Conservation (phyloP, 2,329 filamentous ascomycete genomes). For the Alternaria gaisen region DNA sequence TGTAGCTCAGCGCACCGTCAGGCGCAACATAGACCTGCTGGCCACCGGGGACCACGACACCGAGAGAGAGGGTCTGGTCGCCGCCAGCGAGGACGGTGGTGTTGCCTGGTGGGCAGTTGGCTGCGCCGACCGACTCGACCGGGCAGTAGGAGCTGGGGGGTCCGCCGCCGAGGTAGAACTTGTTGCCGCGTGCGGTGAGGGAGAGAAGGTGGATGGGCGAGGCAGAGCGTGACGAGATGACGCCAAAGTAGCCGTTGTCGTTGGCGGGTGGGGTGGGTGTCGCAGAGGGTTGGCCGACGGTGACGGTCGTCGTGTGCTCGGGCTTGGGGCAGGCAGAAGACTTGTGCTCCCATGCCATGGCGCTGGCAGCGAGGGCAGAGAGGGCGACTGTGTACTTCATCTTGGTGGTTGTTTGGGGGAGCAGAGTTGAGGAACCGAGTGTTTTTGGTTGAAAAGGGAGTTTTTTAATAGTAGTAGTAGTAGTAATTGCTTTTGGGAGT, state of each 20-base stretch:
- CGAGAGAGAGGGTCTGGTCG: slow-evolving; percentile 44
- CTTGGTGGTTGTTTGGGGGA: slow-evolving; percentile 14
- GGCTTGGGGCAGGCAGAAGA: slow-evolving; percentile 23
- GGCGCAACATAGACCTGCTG: slow-evolving; percentile 67
- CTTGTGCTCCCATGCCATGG: not conserved
- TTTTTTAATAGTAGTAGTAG: not conserved
- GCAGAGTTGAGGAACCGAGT: not conserved
- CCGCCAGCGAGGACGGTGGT: slow-evolving; percentile 57
- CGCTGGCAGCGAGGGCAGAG: slow-evolving; percentile 10
- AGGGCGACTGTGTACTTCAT: slow-evolving; percentile 47
- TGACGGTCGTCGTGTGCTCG: slow-evolving; percentile 36
- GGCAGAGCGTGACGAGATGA: slow-evolving; percentile 56
- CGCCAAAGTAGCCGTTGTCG: slow-evolving; percentile 49
- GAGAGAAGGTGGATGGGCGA: slow-evolving; percentile 60
- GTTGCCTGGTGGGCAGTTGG: slow-evolving; percentile 59
- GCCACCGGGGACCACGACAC: slow-evolving; percentile 68
- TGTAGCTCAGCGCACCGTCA: slow-evolving; percentile 65
- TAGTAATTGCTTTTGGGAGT: not conserved
- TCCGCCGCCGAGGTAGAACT: slow-evolving; percentile 61
- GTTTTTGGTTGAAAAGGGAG: not conserved
- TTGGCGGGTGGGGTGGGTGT: slow-evolving; percentile 4
- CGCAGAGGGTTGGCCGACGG: slow-evolving; percentile 19
- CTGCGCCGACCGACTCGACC: slow-evolving; percentile 35
- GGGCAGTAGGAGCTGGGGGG: slow-evolving; percentile 62
- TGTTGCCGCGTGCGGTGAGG: slow-evolving; percentile 58